phyloP scores from a whole-genome alignment of 2,329 filamentous ascomycete species.

The Malbranchea cinnamomea region DNA sequence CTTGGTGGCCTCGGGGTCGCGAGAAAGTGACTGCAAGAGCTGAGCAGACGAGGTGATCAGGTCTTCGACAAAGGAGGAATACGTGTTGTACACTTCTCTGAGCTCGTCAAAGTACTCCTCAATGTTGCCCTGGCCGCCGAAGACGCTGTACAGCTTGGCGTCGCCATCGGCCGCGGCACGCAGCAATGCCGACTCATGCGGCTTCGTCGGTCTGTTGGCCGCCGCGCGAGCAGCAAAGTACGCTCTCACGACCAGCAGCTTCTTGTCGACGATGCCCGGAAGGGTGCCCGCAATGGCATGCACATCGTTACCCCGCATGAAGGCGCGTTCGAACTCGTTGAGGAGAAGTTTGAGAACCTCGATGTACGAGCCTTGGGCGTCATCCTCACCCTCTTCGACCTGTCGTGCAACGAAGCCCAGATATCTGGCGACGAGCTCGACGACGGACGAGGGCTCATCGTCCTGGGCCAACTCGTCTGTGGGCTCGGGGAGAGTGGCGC shows the following conservation, averaged over 20 bases:
- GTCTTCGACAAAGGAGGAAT: slow-evolving; percentile 78
- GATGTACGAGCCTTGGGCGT: slow-evolving; percentile 72
- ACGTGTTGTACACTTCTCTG: slow-evolving; percentile 77
- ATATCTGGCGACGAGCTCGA: slow-evolving; percentile 86
- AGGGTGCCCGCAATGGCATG: slow-evolving; percentile 76
- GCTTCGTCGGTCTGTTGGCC: slow-evolving; percentile 70
- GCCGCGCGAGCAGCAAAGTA: slow-evolving; percentile 86
- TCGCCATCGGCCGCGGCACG: slow-evolving; percentile 72
- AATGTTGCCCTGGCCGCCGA: slow-evolving; percentile 95
- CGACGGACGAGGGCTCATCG: slow-evolving; percentile 92
- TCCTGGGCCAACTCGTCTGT: slow-evolving; percentile 97
- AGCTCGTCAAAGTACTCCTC: slow-evolving; percentile 99
- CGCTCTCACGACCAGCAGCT: slow-evolving; percentile 71
- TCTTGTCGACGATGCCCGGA: slow-evolving; percentile 85
- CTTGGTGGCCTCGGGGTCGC: slow-evolving; percentile 78
- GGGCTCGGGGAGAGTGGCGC: slow-evolving; percentile 66
- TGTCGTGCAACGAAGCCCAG: slow-evolving; percentile 79
- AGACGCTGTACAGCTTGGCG: slow-evolving; percentile 81
- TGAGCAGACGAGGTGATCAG: slow-evolving; percentile 69
- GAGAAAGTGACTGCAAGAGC: slow-evolving; percentile 70
- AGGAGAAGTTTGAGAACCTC: slow-evolving; percentile 85
- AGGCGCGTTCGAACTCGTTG: slow-evolving; percentile 92
- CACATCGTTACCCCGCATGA: slow-evolving; percentile 89
- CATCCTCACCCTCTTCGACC: slow-evolving; percentile 85
- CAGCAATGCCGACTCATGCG: slow-evolving; percentile 85